phyloP scores from a whole-genome alignment of 148 eudicot species.

The Nepenthes gracilis region DNA sequence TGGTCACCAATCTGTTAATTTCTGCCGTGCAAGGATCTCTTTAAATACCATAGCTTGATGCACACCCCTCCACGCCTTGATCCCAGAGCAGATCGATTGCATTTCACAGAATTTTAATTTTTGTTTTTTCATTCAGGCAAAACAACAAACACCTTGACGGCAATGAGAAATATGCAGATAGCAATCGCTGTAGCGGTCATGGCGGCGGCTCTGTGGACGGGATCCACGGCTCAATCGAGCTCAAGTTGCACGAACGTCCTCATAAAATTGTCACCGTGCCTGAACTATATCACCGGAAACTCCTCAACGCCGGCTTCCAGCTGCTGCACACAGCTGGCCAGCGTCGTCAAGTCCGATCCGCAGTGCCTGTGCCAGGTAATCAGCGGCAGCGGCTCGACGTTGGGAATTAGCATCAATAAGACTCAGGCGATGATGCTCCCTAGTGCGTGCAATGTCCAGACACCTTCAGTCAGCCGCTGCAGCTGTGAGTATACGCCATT shows the following conservation, averaged over 20 bases:
- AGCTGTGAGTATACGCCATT: conserved; percentile 8
- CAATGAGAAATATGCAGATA: conserved; percentile 8
- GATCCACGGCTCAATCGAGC: conserved; percentile 27
- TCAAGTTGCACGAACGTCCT: conserved; percentile 26
- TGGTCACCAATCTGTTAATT: neutral
- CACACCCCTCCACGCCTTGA: too few species aligned
- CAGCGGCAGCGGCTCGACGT: conserved; percentile 16
- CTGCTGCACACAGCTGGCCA: conserved; percentile 40
- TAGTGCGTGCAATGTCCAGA: conserved; percentile 25
- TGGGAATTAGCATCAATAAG: conserved; percentile 23
- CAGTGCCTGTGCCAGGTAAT: conserved; percentile 36
- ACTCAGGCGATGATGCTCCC: conserved; percentile 33
- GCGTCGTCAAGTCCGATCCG: conserved; percentile 35
- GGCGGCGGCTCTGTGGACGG: conserved; percentile 7
- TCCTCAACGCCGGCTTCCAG: conserved; percentile 39
- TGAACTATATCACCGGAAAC: conserved; percentile 48
- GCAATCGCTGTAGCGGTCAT: conserved; percentile 7
- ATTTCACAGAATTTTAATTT: too few species aligned
- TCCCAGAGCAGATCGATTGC: too few species aligned
- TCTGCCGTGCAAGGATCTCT: neutral
- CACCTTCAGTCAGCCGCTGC: conserved; percentile 30
- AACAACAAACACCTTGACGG: conserved; percentile 6
- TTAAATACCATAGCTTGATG: too few species aligned
- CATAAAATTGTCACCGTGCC: conserved; percentile 45
- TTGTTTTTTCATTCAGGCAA: conserved; percentile 1